Evolutionary conservation across 805 yeast species (phyloP), one percentile per base, ranked within the genome.

Genomic region (Candida glaebosa): DNA sequence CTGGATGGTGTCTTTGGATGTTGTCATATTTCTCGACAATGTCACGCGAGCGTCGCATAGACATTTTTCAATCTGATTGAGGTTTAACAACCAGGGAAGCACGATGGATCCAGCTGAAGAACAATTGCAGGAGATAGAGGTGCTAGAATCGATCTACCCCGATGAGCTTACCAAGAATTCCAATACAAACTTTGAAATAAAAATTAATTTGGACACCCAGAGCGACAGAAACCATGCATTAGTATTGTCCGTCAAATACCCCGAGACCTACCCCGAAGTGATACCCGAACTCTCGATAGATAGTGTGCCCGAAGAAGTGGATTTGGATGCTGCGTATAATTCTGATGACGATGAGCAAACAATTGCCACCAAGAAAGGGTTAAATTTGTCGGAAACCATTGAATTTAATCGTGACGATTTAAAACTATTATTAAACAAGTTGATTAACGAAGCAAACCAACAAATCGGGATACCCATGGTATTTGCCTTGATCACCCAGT

Each of bases 401-500:
- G 76, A 73, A 18, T 76, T 87, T 46, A 76, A 71, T 2, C 56
- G 58, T 22, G 65, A 61, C 0, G 89, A 82, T 51, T 55, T 73
- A 48, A 55, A 55, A 10, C 47, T 49, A 10, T 65, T 78, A 46
- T 60, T 60, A 41, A 62, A 51, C 41, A 67, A 65, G 55, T 61
- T 76, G 48, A 65, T 59, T 40, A 77, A 71, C 37, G 85, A 80
- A 49, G 93, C 93, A 2, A 82, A 81, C 44, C 80, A 84, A 56
- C 83, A 87, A 54, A 45, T 90, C 1, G 99, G 99, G 1, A 84
- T 91, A 75, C 96, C 96, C n/a, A 82, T 89, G 49, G 75, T 91
- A 4, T 93, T 90, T 63, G 79, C 96, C 1, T 60, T 91, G 34
- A 76, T 86, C 0, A 79, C 95, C 1, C 69, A 79, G 6, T 71